Percentiles rank a stretch among this genome's conserved stretches.
Conservation (phyloP, 106 monocot genomes). For the Dioscorea zingiberensis region DNA sequence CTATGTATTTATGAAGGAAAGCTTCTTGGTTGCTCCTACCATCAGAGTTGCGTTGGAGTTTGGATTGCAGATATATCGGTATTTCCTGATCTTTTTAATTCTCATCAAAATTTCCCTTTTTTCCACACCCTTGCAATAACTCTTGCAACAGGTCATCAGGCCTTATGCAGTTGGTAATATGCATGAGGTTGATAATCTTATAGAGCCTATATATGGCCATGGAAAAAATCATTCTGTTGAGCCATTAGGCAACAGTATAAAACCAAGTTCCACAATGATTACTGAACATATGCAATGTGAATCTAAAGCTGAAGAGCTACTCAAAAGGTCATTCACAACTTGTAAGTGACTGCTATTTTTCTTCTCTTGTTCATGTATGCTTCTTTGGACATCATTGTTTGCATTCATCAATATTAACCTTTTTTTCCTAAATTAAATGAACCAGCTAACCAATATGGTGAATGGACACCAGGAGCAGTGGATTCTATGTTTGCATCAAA, state of each 20-base stretch:
- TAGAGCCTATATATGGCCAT: constrained; percentile 23
- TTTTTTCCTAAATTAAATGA: constrained; percentile 3
- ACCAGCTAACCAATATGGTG: constrained; percentile 34
- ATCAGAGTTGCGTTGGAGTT: constrained; percentile 59
- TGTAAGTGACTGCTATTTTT: constrained; percentile 28
- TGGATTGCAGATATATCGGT: constrained; percentile 91
- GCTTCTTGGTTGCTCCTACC: constrained; percentile 77
- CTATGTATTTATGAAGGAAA: constrained; percentile 85
- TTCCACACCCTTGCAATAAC: neutral
- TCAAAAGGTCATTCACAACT: constrained; percentile 8
- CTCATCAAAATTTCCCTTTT: neutral
- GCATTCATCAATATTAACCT: neutral
- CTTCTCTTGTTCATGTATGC: neutral
- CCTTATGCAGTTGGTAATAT: constrained; percentile 58
- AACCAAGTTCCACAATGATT: constrained; percentile 11
- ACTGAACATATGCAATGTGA: constrained; percentile 21
- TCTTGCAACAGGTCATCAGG: constrained; percentile 58
- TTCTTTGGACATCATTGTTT: neutral
- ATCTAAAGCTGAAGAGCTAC: constrained; percentile 32
- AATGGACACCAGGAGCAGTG: constrained; percentile 18
- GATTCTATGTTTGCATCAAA: constrained; percentile 16
- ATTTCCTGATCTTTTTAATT: neutral
- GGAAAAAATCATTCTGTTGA: constrained; percentile 24
- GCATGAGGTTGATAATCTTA: constrained; percentile 22
- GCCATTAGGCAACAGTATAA: constrained; percentile 13